Conservation (phyloP, 2,329 filamentous ascomycete species). For the Stemphylium lycopersici region DNA sequence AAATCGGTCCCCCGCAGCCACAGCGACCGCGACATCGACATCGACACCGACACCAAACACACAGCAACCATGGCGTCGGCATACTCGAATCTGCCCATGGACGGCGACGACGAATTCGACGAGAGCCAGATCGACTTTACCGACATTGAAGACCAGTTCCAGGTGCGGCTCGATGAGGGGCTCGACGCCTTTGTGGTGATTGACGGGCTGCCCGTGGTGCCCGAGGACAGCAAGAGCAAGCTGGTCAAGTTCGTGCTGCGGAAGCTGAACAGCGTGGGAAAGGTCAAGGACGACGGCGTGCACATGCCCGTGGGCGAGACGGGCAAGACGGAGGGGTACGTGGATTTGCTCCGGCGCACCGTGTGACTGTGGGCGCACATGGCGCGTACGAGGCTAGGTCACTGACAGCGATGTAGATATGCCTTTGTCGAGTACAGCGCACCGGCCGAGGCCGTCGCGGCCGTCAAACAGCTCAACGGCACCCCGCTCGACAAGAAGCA, state of each 20-base stretch:
- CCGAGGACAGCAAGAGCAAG: conserved; percentile 89
- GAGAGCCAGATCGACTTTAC: conserved; percentile 95
- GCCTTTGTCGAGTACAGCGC: conserved; percentile 97
- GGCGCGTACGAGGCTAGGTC: neutral
- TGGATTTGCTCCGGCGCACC: conserved; percentile 21
- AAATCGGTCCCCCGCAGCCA: conserved; percentile 15
- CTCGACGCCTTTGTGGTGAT: conserved; percentile 96
- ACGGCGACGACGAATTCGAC: conserved; percentile 84
- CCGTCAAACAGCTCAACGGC: conserved; percentile 85
- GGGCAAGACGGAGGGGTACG: conserved; percentile 84
- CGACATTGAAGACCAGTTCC: conserved; percentile 91
- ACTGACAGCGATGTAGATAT: conserved; percentile 65
- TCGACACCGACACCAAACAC: conserved; percentile 24
- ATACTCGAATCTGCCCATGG: conserved; percentile 84
- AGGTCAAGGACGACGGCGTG: conserved; percentile 82
- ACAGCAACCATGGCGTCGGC: conserved; percentile 80
- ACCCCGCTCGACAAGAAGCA: conserved; percentile 95
- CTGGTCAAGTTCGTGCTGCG: conserved; percentile 94
- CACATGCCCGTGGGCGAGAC: conserved; percentile 93
- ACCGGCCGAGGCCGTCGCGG: conserved; percentile 84
- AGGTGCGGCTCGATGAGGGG: conserved; percentile 94
- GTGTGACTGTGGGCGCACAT: neutral
- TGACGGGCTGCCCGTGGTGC: conserved; percentile 90
- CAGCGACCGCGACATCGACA: conserved; percentile 23
- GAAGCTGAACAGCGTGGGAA: conserved; percentile 86